phyloP scores from a whole-genome alignment of 2,329 filamentous ascomycete species.

The Aschersonia sp. region DNA sequence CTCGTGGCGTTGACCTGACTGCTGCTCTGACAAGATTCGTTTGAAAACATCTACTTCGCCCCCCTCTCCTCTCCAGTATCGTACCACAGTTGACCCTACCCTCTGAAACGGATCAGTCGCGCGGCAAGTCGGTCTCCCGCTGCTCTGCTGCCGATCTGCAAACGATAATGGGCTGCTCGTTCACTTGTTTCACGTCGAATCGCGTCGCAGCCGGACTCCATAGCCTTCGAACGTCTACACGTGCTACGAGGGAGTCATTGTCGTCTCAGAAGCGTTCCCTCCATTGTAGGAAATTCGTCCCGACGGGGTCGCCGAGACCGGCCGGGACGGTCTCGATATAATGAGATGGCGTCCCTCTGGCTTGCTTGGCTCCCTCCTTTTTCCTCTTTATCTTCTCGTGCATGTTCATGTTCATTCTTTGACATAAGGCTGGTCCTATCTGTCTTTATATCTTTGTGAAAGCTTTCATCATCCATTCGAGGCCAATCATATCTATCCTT shows the following conservation, averaged over 20 bases:
- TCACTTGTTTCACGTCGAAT: too few species aligned
- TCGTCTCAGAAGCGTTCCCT: too few species aligned
- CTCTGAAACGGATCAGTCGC: not conserved
- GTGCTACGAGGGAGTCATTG: too few species aligned
- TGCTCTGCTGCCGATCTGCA: not conserved
- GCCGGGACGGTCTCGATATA: not conserved
- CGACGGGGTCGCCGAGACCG: too few species aligned
- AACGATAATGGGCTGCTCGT: not conserved
- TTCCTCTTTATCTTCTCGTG: not conserved
- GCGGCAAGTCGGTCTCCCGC: not conserved
- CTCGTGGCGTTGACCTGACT: not conserved
- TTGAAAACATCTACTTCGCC: not conserved
- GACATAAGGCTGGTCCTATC: not conserved
- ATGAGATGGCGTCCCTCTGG: not conserved
- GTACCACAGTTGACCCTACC: not conserved
- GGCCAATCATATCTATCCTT: not conserved
- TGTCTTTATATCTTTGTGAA: too few species aligned
- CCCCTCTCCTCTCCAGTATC: not conserved
- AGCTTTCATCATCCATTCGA: not conserved
- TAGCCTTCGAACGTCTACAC: too few species aligned
- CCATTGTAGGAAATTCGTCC: too few species aligned
- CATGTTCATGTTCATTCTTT: not conserved
- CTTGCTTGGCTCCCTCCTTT: not conserved
- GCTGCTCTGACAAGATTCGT: not conserved
- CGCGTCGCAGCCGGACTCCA: too few species aligned